Evolutionary conservation across 805 yeast genomes (phyloP), one percentile per base, ranked within the genome.

Genomic region (Danielozyma ontarioensis): DNA sequence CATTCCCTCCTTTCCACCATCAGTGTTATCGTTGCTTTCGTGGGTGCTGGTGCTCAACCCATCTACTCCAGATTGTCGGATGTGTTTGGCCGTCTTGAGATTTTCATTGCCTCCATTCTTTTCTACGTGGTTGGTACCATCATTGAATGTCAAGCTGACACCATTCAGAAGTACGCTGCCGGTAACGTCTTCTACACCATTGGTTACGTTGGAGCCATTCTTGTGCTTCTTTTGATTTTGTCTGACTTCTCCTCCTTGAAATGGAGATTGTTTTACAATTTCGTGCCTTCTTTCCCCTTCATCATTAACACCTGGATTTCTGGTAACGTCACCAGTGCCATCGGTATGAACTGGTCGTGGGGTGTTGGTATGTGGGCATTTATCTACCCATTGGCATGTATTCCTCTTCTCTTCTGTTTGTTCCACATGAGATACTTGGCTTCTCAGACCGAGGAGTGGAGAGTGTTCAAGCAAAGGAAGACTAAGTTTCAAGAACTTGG

Each of bases 11-110:
- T 71, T 28, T 68, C 86, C 4, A 74, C 86, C 3, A 70, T 81
- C 37, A 67, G 72, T 39, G 80, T 77, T 18, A 68, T 80, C 39
- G 66, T 69, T 35, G 60, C 73, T 19, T 83, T 80, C 25, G 69
- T 77, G 32, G 82, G 76, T 29, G 83, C 84, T 17, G 85, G 81
- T 13, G 68, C 82, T 3, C 83, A 77, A 48, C 78, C 82, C 3
- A 65, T 74, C 4, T 76, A 68, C 40, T 86, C 87, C 8, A 62
- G 83, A 42, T 56, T 80, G 24, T 70, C 83, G 7, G 85, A 80
- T 51, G 63, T 70, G n/a, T 78, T 78, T 48, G 88, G 88, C 12
- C 73, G 88, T 50, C 44, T 75, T 21, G 76, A 72, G 45, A 55
- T 78, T 32, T 47, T 76, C 14, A 27, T 72, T 13, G 51, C 70